These are phyloP conservation scores for Thelonectria discophora DNA, from an alignment of 2,329 filamentous ascomycete genomes.

Conservation along the genomic window DNA sequence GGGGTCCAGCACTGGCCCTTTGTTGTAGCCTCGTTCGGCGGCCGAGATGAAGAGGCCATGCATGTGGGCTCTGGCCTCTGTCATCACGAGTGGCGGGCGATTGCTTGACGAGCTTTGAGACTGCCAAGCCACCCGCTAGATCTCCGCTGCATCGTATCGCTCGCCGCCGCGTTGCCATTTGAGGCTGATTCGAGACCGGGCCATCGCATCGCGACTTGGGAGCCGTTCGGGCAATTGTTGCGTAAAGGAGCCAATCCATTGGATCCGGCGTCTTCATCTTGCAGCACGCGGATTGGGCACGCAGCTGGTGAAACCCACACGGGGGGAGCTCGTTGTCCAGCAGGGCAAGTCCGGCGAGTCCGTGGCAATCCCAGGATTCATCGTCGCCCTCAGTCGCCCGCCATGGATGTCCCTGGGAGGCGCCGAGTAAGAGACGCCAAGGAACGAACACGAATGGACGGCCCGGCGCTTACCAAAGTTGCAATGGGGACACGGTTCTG, in stretches of 20 bases:
- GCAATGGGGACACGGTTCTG: constrained; percentile 15
- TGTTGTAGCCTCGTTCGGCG: not conserved
- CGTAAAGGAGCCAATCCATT: constrained; percentile 15
- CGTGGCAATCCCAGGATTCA: constrained; percentile 24
- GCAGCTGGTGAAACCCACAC: constrained; percentile 32
- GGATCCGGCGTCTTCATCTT: constrained; percentile 2
- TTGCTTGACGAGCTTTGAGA: constrained; percentile 5
- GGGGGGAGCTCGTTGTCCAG: constrained; percentile 19
- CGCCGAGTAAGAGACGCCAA: constrained; percentile 2
- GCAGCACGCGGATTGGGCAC: constrained; percentile 15
- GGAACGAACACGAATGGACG: constrained; percentile 32
- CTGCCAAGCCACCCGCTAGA: constrained; percentile 29
- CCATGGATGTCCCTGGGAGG: constrained; percentile 25
- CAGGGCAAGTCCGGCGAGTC: constrained; percentile 33
- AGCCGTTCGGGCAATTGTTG: constrained; percentile 24
- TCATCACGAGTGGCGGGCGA: not conserved
- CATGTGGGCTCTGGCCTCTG: not conserved
- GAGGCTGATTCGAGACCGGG: constrained; percentile 24
- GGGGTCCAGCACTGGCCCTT: constrained; percentile 4
- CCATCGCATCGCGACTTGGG: constrained; percentile 18
- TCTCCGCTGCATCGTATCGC: not conserved
- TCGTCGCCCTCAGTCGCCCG: constrained; percentile 17
- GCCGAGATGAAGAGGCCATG: not conserved
- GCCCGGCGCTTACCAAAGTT: not conserved
- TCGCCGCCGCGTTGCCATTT: not conserved